phyloP scores from a whole-genome alignment of 306 rosid species.

The Cucurbita argyrosperma region DNA sequence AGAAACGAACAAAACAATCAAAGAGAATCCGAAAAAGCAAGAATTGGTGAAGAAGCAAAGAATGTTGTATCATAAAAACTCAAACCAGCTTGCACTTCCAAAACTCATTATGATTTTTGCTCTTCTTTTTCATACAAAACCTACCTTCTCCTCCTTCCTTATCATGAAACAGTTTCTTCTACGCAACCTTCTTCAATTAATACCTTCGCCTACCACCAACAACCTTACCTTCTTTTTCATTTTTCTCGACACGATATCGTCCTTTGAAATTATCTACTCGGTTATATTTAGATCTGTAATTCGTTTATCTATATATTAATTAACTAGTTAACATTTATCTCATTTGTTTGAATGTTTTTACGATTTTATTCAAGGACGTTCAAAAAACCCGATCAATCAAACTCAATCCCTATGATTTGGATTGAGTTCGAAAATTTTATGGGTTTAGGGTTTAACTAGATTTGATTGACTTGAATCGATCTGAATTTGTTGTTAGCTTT shows the following conservation, averaged over 20 bases:
- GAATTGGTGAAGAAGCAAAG: neutral
- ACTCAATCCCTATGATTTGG: too few species aligned
- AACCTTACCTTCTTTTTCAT: neutral
- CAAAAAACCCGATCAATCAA: too few species aligned
- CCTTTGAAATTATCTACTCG: neutral
- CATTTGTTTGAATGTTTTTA: too few species aligned
- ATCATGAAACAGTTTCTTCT: neutral
- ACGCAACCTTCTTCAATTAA: neutral
- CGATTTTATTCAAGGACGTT: neutral
- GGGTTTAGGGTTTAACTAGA: too few species aligned
- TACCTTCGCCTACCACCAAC: neutral
- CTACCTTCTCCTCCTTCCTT: neutral
- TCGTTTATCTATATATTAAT: neutral
- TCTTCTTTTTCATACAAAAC: neutral
- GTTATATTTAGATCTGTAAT: too few species aligned
- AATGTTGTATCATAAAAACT: neutral
- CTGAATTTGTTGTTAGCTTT: too few species aligned
- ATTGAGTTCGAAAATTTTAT: too few species aligned
- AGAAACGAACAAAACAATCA: too few species aligned
- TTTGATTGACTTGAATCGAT: too few species aligned
- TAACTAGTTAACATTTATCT: too few species aligned
- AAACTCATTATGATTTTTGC: neutral
- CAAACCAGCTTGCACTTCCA: neutral
- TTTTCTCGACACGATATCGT: neutral
- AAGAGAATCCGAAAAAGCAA: neutral